Base-by-base conservation (phyloP, 305 asterid species). In the Fraxinus latifolia region DNA sequence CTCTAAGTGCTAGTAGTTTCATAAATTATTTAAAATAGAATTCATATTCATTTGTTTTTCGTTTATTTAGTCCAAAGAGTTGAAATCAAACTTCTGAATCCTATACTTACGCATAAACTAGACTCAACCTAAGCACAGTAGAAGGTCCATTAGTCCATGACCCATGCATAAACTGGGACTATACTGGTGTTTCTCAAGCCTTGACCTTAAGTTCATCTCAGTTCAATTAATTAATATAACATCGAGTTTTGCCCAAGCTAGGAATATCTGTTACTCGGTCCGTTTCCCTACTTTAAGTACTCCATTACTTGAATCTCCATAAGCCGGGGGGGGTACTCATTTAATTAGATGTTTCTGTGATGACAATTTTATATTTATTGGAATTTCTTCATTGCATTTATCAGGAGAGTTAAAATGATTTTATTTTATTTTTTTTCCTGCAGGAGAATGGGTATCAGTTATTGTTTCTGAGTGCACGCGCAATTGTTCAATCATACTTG, bases 361-460 rank as follows among this genome's bases (percentile, higher is more conserved):
- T 58, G 68, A 58, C 14, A 58, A 17, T 58, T 58, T 58, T 58
- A 21, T 58, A 58, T 58, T 58, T 58, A 58, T 58, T 19, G 27
- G 29, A 58, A 58, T 21, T 58, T 55, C 11, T 19, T 58, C 29
- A 19, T 58, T 12, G 29, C 68, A 58, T 58, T 58, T 58, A 17
- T 58, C 68, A 21, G 62, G 62, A 15, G 23, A 15, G 7, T 50
- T 15, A 50, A 15, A n/a, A 47, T 47, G 19, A 47, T 9, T 9
- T 39, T 39, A 3, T 44, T 44, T 3, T 44, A 11, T 44, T 44
- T 44, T 12, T 0, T 82, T 82, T 8, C 83, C 77, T 80, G 50
- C 90, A 93, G 98, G 98, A 92, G 87, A 93, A 95, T 74, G 97
- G 97, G 29, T 95, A 93, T 89, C 98, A 95, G 85, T 93, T 95